A percentile compares a stretch with the other conserved stretches of the same genome.
These are phyloP conservation scores for Sporisorium scitamineum DNA, from an alignment of 1,284 basidiomycete species.

Conservation along the genomic window DNA sequence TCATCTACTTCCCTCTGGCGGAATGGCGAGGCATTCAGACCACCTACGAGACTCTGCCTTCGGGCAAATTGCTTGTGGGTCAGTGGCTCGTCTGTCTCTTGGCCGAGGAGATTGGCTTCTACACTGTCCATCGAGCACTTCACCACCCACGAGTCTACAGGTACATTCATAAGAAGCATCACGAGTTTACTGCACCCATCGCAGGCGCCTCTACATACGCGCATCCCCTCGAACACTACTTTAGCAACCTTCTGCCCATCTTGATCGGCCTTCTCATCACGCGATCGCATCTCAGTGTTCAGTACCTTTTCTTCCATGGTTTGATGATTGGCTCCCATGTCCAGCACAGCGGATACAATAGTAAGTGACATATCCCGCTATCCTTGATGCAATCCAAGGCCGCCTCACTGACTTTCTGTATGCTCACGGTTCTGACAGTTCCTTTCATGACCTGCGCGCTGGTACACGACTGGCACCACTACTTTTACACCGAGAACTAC, in stretches of 20 bases:
- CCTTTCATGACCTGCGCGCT: constrained; percentile 2
- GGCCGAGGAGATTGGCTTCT: constrained; percentile 9
- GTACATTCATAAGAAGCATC: constrained; percentile 12
- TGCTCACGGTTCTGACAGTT: neutral
- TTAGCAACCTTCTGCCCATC: constrained; percentile 4
- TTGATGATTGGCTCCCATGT: neutral
- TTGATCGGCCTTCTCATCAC: constrained; percentile 5
- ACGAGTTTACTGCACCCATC: constrained; percentile 10
- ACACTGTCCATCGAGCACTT: neutral
- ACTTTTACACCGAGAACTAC: constrained; percentile 7
- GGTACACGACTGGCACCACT: constrained; percentile 12
- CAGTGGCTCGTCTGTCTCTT: constrained; percentile 15
- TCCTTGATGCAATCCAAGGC: neutral
- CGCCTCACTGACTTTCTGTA: neutral
- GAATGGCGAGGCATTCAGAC: constrained; percentile 13
- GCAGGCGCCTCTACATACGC: constrained; percentile 1
- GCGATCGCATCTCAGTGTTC: neutral
- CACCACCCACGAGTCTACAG: constrained; percentile 4
- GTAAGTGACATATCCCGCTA: neutral
- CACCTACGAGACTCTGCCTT: constrained; percentile 11
- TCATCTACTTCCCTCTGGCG: constrained; percentile 11
- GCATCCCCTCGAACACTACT: constrained; percentile 3
- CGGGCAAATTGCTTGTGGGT: constrained; percentile 7
- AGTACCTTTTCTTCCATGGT: constrained; percentile 1
- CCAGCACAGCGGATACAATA: constrained; percentile 6